These are phyloP conservation scores for Phytophthora hybrid DNA, from an alignment of 352 stramenopile genomes.

Conservation along the genomic window DNA sequence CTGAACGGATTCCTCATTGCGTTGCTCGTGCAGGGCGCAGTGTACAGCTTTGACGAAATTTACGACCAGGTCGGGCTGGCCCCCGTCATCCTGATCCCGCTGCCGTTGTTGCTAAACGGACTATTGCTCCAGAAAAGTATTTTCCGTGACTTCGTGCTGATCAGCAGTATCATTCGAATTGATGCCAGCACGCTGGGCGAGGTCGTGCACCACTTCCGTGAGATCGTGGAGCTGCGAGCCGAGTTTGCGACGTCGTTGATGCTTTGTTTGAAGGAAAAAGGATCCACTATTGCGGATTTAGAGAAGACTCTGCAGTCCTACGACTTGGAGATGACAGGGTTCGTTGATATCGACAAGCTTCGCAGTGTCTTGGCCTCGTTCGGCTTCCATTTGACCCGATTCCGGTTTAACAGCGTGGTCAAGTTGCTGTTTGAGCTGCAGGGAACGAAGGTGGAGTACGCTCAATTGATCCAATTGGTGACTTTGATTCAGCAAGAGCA, in stretches of 20 bases:
- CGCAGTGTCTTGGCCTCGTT: slow-evolving; percentile 48
- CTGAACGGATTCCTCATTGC: slow-evolving; percentile 72
- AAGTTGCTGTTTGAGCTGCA: slow-evolving; percentile 60
- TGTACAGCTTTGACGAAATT: slow-evolving; percentile 55
- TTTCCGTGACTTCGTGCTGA: slow-evolving; percentile 66
- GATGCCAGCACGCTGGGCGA: slow-evolving; percentile 56
- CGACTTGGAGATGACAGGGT: slow-evolving; percentile 37
- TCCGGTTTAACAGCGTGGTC: slow-evolving; percentile 65
- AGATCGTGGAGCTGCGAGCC: slow-evolving; percentile 61
- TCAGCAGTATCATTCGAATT: slow-evolving; percentile 58
- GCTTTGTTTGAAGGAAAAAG: slow-evolving; percentile 27
- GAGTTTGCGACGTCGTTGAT: slow-evolving; percentile 51
- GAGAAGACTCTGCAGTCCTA: slow-evolving; percentile 30
- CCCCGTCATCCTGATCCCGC: slow-evolving; percentile 38
- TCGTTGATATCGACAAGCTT: slow-evolving; percentile 54
- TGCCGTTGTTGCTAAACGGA: slow-evolving; percentile 61
- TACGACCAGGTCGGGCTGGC: slow-evolving; percentile 31
- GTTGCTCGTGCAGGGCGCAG: slow-evolving; percentile 64
- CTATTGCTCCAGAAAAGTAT: slow-evolving; percentile 61
- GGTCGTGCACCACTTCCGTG: slow-evolving; percentile 63
- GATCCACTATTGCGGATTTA: slow-evolving; percentile 39
- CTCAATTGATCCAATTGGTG: slow-evolving; percentile 52
- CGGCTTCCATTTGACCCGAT: slow-evolving; percentile 60
- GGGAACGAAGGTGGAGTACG: slow-evolving; percentile 54
- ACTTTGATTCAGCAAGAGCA: slow-evolving; percentile 37